Percentiles rank a stretch among this genome's conserved stretches.
phyloP scores from a whole-genome alignment of 495 filamentous ascomycete genomes.

The Aspergillus conjunctus region DNA sequence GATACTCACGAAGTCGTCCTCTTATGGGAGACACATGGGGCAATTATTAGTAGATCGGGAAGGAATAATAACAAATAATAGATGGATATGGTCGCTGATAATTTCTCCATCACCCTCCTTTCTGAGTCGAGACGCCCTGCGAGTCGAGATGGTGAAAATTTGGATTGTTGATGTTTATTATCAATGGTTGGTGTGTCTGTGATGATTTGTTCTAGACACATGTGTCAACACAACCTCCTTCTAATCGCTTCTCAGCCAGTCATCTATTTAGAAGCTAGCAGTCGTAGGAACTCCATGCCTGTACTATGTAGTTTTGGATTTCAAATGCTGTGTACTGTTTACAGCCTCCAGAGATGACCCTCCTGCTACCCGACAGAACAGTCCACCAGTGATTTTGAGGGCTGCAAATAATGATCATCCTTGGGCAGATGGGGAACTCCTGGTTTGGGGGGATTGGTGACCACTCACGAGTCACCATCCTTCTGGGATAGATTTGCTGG shows the following conservation, averaged over 20 bases:
- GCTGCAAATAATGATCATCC: conserved; percentile 16
- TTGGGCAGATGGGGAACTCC: background rate
- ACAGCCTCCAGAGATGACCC: background rate
- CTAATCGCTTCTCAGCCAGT: background rate
- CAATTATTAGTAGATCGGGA: too few relatives aligned
- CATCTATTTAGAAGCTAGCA: background rate
- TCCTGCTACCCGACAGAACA: background rate
- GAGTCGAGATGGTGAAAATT: too few relatives aligned
- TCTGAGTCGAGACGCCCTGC: too few relatives aligned
- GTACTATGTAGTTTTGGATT: background rate
- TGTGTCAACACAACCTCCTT: background rate
- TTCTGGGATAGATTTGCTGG: background rate
- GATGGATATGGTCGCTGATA: too few relatives aligned
- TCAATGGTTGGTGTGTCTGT: too few relatives aligned
- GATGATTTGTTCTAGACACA: background rate
- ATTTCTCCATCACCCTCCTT: too few relatives aligned
- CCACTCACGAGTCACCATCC: background rate
- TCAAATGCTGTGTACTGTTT: background rate
- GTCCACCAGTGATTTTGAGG: conserved; percentile 1
- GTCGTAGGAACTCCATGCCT: conserved; percentile 1
- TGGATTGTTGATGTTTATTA: too few relatives aligned
- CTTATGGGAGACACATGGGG: too few relatives aligned
- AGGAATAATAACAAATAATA: too few relatives aligned
- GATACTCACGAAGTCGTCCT: too few relatives aligned
- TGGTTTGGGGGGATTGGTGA: background rate